These are phyloP conservation scores for Austroboletus novae-zelandiae DNA, from an alignment of 1,284 basidiomycete species.

Conservation along the genomic window DNA sequence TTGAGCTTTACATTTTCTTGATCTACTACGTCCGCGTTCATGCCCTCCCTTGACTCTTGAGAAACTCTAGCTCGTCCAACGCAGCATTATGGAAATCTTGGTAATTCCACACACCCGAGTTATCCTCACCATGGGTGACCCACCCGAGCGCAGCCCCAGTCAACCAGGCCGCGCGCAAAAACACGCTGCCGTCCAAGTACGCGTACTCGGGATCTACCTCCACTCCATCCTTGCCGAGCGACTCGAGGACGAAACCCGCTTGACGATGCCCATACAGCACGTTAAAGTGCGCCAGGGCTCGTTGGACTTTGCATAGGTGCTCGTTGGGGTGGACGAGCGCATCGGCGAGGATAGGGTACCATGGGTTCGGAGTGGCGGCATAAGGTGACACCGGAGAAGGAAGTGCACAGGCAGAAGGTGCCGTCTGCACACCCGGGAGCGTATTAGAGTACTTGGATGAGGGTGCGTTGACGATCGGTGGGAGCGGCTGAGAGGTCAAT, in stretches of 20 bases:
- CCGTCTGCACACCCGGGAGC: slow-evolving; percentile 35
- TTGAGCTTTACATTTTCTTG: no score
- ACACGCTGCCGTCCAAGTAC: slow-evolving; percentile 57
- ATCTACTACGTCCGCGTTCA: not conserved
- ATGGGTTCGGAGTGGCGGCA: slow-evolving; percentile 29
- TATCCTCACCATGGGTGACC: slow-evolving; percentile 46
- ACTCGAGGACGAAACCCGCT: slow-evolving; percentile 35
- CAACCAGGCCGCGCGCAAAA: slow-evolving; percentile 51
- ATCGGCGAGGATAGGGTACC: slow-evolving; percentile 30
- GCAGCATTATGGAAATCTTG: slow-evolving; percentile 30
- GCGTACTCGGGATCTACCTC: slow-evolving; percentile 35
- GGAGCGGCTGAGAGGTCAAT: slow-evolving; percentile 26
- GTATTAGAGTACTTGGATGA: slow-evolving; percentile 24
- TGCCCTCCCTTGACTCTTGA: slow-evolving; percentile 17
- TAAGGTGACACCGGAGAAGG: slow-evolving; percentile 26
- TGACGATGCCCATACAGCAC: slow-evolving; percentile 45
- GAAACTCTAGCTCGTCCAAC: slow-evolving; percentile 25
- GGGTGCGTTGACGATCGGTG: slow-evolving; percentile 16
- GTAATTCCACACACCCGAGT: slow-evolving; percentile 28
- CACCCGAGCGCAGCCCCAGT: slow-evolving; percentile 50
- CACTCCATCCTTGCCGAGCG: slow-evolving; percentile 20
- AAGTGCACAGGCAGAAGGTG: slow-evolving; percentile 22
- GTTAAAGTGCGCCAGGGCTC: slow-evolving; percentile 54
- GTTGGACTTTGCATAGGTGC: slow-evolving; percentile 59
- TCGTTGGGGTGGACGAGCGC: slow-evolving; percentile 48